Conservation (phyloP, 1,284 basidiomycete genomes). For the Ganoderma meredithae region DNA sequence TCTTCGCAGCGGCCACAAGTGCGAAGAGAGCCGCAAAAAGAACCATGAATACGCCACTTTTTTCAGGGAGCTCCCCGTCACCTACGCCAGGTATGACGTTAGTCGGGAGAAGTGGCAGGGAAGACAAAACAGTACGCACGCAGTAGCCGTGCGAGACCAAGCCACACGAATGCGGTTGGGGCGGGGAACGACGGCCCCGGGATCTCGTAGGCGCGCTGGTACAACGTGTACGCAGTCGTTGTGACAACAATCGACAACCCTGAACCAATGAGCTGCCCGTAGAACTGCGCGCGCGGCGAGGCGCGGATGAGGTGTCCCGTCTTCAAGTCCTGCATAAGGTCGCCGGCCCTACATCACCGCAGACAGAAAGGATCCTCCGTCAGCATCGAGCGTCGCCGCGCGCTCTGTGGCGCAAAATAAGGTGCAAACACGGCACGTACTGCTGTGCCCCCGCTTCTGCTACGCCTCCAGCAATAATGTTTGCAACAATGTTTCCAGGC, state of each 20-base stretch:
- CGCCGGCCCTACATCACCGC: conserved; percentile 76
- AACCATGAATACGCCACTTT: conserved; percentile 85
- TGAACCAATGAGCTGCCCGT: conserved; percentile 89
- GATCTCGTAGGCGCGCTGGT: conserved; percentile 86
- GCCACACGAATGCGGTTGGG: conserved; percentile 92
- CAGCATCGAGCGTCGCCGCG: conserved; percentile 5
- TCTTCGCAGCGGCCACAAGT: conserved; percentile 72
- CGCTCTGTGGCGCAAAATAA: background rate
- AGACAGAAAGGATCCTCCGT: background rate
- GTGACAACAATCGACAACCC: conserved; percentile 89
- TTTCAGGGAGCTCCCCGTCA: conserved; percentile 83
- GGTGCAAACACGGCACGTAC: conserved; percentile 54
- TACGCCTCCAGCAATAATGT: conserved; percentile 96
- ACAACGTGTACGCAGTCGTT: conserved; percentile 87
- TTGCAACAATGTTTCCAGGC: conserved; percentile 94
- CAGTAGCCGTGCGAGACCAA: conserved; percentile 89
- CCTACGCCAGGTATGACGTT: conserved; percentile 49
- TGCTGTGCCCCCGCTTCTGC: conserved; percentile 97
- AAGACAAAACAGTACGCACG: conserved; percentile 54
- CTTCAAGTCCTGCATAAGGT: conserved; percentile 98
- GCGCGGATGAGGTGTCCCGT: conserved; percentile 91
- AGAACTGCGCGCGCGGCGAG: conserved; percentile 89
- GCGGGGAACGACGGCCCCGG: conserved; percentile 93
- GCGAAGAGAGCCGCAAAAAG: conserved; percentile 78
- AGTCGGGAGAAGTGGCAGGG: background rate